Conservation (phyloP, 2,329 filamentous ascomycete species). For the Rugonectria rugulosa region DNA sequence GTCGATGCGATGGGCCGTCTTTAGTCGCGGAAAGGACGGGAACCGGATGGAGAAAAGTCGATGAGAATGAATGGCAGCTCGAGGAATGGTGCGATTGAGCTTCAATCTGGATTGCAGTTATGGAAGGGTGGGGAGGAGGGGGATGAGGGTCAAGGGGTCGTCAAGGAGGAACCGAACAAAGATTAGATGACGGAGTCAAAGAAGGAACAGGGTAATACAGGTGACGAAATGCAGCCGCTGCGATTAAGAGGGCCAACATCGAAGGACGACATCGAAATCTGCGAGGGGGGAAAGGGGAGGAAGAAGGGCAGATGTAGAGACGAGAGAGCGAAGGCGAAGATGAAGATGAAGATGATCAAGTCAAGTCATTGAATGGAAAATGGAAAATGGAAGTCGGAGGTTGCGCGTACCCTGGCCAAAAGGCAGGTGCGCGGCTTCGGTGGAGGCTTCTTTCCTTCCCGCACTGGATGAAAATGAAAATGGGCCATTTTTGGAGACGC, state of each 20-base stretch:
- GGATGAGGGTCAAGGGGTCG: neutral
- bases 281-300: neutral
- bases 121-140: neutral
- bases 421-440: conserved; percentile 17
- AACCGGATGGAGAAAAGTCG: neutral
- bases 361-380: conserved; percentile 1
- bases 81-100: conserved; percentile 1
- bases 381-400: conserved; percentile 1
- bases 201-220: neutral
- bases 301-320: too few relatives aligned
- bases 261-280: neutral
- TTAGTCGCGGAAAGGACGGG: neutral
- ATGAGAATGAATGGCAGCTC: neutral
- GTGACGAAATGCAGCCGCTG: neutral
- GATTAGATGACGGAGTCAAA: conserved; percentile 2
- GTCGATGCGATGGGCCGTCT: neutral
- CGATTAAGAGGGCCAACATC: too few relatives aligned
- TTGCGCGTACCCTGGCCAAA: conserved; percentile 10
- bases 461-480: conserved; percentile 4
- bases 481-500: conserved; percentile 12
- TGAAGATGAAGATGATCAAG: neutral
- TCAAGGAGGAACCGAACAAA: neutral
- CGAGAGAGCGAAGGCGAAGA: neutral
- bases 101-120: neutral
- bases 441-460: conserved; percentile 5